phyloP scores from a whole-genome alignment of 2,329 filamentous ascomycete species.

The Lecanoromycetidae sp. region DNA sequence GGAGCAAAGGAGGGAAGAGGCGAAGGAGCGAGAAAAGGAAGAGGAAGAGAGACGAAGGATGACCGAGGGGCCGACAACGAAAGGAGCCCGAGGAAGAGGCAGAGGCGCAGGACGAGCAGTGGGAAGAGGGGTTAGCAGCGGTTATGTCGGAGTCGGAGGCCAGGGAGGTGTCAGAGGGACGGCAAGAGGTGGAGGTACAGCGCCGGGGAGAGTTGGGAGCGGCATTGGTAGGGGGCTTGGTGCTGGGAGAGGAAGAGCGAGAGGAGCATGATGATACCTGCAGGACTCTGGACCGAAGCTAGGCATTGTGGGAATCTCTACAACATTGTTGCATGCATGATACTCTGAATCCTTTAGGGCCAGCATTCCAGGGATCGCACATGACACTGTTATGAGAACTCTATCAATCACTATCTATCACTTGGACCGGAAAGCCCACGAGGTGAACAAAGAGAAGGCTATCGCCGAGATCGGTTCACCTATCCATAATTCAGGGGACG shows the following conservation, averaged over 20 bases:
- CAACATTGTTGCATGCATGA: too few species aligned
- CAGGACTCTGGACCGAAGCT: too few species aligned
- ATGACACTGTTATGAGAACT: too few species aligned
- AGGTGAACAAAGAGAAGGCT: too few species aligned
- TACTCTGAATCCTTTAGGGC: too few species aligned
- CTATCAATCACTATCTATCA: too few species aligned
- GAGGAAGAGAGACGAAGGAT: slow-evolving; percentile 27
- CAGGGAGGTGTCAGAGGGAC: slow-evolving; percentile 25
- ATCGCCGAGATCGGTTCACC: too few species aligned
- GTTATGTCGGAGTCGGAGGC: slow-evolving; percentile 22
- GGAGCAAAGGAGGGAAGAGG: slow-evolving; percentile 65
- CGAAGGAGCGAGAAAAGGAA: slow-evolving; percentile 44
- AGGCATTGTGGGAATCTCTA: too few species aligned
- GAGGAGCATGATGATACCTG: not conserved
- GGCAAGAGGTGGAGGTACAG: slow-evolving; percentile 16
- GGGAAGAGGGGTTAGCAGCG: slow-evolving; percentile 17
- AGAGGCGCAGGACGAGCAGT: slow-evolving; percentile 11
- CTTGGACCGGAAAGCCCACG: too few species aligned
- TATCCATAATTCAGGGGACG: too few species aligned
- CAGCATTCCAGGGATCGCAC: too few species aligned
- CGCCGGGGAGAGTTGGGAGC: slow-evolving; percentile 27
- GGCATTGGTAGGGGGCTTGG: slow-evolving; percentile 30
- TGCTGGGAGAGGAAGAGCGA: slow-evolving; percentile 10
- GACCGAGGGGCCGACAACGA: slow-evolving; percentile 24
- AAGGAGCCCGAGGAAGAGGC: slow-evolving; percentile 13